Base-by-base conservation (phyloP, 208 protist species). In the Phytomonas francai region DNA sequence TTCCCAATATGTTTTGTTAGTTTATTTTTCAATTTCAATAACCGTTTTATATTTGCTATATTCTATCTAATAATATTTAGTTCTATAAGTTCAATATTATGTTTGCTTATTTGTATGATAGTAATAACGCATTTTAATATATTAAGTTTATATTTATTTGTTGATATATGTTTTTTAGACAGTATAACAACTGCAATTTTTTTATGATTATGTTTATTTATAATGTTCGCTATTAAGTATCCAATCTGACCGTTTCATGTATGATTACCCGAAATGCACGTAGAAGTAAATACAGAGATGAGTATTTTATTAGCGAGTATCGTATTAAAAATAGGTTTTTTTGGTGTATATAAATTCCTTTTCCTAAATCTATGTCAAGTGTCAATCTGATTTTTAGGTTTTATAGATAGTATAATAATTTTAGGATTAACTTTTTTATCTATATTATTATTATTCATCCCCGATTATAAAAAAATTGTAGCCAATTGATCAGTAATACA, bases 11-110 rank as follows among this genome's bases (percentile, higher is more conserved):
- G 78, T 80, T 81, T 90, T 76, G 72, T 87, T 58, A 85, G 78
- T 84, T 61, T 90, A 65, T 90, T 90, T 81, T 90, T 90, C 81
- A 90, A 90, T 85, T 90, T 90, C 68, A 90, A 87, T 83, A 86
- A 85, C 60, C 0, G 72, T 16, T 77, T 72, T 72, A 72, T 77
- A 39, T 77, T 77, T 54, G 72, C 72, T 8, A 72, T 77, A 61
- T 77, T 72, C 71, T 77, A 72, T 72, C 68, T 77, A 69, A 45
- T 77, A 29, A 70, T 77, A 31, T 77, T 77, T 66, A 77, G 72
- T 57, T 72, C 65, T 71, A 73, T 74, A 61, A 87, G 72, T 72
- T 77, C 72, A 6, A 74, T 78, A 28, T 78, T 74, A 69, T 86
- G 72, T 81, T 74, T 86, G 16, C 67, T 77, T 19, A 66, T 77